A percentile compares a stretch with the other conserved stretches of the same genome.
These are phyloP conservation scores for Pythium volutum DNA, from an alignment of 352 stramenopile species.

Conservation along the genomic window DNA sequence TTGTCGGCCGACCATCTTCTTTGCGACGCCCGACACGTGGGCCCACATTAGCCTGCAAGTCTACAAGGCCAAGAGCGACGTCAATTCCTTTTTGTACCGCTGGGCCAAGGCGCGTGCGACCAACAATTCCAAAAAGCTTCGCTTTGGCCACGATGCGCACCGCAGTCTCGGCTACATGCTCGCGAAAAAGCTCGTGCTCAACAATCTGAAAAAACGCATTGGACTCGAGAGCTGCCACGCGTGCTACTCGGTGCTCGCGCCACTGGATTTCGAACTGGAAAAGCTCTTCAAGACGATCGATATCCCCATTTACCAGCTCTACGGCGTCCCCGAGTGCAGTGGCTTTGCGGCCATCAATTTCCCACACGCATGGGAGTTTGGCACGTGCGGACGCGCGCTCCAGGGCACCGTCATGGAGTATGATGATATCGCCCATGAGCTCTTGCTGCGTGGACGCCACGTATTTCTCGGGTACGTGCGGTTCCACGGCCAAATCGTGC, in stretches of 20 bases:
- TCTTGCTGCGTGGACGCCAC: slow-evolving; percentile 63
- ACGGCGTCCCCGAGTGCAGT: slow-evolving; percentile 59
- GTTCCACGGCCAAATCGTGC: slow-evolving; percentile 24
- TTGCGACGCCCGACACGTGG: slow-evolving; percentile 74
- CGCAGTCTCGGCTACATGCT: slow-evolving; percentile 76
- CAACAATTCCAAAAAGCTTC: slow-evolving; percentile 77
- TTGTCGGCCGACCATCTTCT: slow-evolving; percentile 71
- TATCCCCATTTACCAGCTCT: slow-evolving; percentile 78
- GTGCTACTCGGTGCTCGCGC: slow-evolving; percentile 75
- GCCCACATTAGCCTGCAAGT: slow-evolving; percentile 62
- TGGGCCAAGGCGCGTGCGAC: slow-evolving; percentile 80
- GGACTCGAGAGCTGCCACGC: slow-evolving; percentile 67
- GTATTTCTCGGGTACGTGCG: slow-evolving; percentile 69
- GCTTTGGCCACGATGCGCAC: slow-evolving; percentile 45
- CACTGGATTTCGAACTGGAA: slow-evolving; percentile 77
- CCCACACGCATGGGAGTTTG: slow-evolving; percentile 70
- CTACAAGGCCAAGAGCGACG: slow-evolving; percentile 69
- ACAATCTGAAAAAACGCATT: slow-evolving; percentile 77
- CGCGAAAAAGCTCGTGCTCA: slow-evolving; percentile 74
- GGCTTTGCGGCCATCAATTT: slow-evolving; percentile 75
- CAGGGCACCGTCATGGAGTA: slow-evolving; percentile 54
- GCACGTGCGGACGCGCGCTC: slow-evolving; percentile 58
- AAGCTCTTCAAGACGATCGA: slow-evolving; percentile 83
- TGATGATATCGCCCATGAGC: slow-evolving; percentile 61
- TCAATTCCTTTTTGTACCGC: slow-evolving; percentile 62